phyloP scores from a whole-genome alignment of 371 early-diverging fungal species.

The Mucor sp. region DNA sequence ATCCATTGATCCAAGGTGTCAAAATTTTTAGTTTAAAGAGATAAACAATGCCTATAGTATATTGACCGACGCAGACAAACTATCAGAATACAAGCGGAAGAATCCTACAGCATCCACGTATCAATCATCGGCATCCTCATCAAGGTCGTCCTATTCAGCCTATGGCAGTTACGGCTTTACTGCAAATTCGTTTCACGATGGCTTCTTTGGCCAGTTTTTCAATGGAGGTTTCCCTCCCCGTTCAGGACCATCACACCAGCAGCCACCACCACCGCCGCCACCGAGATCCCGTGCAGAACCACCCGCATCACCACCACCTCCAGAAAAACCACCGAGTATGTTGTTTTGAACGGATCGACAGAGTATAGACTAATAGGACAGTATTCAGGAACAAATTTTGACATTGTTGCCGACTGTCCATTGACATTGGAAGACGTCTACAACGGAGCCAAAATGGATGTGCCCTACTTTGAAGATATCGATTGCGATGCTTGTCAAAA shows the following conservation, averaged over 20 bases:
- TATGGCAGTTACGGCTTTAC: too few relatives aligned
- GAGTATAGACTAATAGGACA: too few relatives aligned
- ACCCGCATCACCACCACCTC: not conserved
- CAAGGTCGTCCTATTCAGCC: not conserved
- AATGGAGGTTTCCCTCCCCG: not conserved
- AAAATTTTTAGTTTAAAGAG: conserved; percentile 12
- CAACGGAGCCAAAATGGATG: not conserved
- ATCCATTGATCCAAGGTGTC: not conserved
- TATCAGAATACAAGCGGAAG: not conserved
- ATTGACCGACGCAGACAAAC: conserved; percentile 7
- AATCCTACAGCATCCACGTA: not conserved
- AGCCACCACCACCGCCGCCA: not conserved
- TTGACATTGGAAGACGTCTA: not conserved
- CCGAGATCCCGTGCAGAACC: not conserved
- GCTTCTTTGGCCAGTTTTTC: not conserved
- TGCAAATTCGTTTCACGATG: not conserved
- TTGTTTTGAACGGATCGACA: too few relatives aligned
- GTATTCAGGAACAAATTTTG: not conserved
- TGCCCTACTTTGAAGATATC: not conserved
- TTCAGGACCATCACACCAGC: not conserved
- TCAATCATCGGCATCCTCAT: not conserved
- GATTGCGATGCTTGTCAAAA: not conserved
- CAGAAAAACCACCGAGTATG: not conserved
- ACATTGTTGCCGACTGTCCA: not conserved
- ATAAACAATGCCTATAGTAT: conserved; percentile 8